These are phyloP conservation scores for Pezicula radicicola DNA, from an alignment of 2,329 filamentous ascomycete genomes.

Conservation along the genomic window DNA sequence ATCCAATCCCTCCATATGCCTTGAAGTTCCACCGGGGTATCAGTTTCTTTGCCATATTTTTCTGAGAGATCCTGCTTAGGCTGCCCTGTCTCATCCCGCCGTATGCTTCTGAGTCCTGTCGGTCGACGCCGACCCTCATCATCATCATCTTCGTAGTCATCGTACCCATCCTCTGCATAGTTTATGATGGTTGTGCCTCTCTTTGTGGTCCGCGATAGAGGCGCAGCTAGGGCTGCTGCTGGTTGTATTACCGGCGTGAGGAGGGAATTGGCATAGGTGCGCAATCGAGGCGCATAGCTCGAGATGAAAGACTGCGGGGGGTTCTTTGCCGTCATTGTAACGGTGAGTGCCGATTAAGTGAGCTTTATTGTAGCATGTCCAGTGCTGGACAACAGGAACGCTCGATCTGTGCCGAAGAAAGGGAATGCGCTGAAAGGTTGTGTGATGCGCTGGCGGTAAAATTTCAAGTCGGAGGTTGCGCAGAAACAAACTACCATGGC, in stretches of 20 bases:
- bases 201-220: slow-evolving; percentile 84
- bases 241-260: slow-evolving; percentile 79
- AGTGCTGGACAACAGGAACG: too few relatives aligned
- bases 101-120: slow-evolving; percentile 78
- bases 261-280: slow-evolving; percentile 87
- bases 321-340: slow-evolving; percentile 23
- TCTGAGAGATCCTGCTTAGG: slow-evolving; percentile 65
- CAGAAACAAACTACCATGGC: too few relatives aligned
- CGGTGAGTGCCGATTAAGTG: too few relatives aligned
- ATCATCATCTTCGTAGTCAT: slow-evolving; percentile 78
- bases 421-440: too few relatives aligned
- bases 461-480: too few relatives aligned
- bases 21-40: slow-evolving; percentile 76
- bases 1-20: slow-evolving; percentile 97
- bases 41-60: slow-evolving; percentile 80
- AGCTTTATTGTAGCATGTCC: too few relatives aligned
- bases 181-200: slow-evolving; percentile 95
- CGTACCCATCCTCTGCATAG: slow-evolving; percentile 94
- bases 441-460: too few relatives aligned
- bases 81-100: slow-evolving; percentile 69
- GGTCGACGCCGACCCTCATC: slow-evolving; percentile 66
- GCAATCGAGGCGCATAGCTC: slow-evolving; percentile 86
- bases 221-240: slow-evolving; percentile 60
- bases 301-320: slow-evolving; percentile 85
- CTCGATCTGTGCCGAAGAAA: too few relatives aligned